Evolutionary conservation across 129 eudicot genomes (phyloP).

Genomic region (Chrysanthemum lavandulifolium): DNA sequence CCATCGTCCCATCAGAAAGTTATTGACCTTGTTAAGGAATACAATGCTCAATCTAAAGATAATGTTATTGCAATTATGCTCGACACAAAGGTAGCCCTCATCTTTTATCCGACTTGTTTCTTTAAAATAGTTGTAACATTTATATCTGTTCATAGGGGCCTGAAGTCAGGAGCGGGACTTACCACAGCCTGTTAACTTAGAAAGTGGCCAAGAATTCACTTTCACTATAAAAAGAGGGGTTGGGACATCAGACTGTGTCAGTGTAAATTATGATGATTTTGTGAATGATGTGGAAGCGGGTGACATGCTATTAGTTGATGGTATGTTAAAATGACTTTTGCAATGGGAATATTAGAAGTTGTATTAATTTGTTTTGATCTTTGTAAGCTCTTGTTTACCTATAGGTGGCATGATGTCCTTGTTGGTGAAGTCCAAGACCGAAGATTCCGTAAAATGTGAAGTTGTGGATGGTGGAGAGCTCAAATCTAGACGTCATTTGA

Average conservation of each 20-base stretch:
- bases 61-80: slow-evolving; percentile 98
- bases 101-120: neutral
- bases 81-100: slow-evolving; percentile 68
- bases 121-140: neutral
- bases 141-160: slow-evolving; percentile 63
- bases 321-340: slow-evolving; percentile 37
- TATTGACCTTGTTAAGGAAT: slow-evolving; percentile 89
- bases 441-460: slow-evolving; percentile 90
- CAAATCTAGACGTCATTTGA: slow-evolving; percentile 88
- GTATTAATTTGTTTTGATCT: neutral
- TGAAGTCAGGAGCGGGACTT: slow-evolving; percentile 97
- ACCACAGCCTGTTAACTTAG: slow-evolving; percentile 76
- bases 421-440: slow-evolving; percentile 76
- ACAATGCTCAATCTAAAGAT: slow-evolving; percentile 85
- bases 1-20: slow-evolving; percentile 93
- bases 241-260: slow-evolving; percentile 85
- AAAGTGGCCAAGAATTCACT: slow-evolving; percentile 80
- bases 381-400: slow-evolving; percentile 6
- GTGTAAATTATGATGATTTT: slow-evolving; percentile 98
- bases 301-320: slow-evolving; percentile 96
- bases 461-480: slow-evolving; percentile 99
- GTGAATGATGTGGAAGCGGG: slow-evolving; percentile 97
- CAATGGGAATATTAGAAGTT: slow-evolving; percentile 1
- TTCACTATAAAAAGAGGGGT: slow-evolving; percentile 90
- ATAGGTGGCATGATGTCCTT: slow-evolving; percentile 98